phyloP scores from a whole-genome alignment of 495 filamentous ascomycete species.

The Penicillium pulvis region DNA sequence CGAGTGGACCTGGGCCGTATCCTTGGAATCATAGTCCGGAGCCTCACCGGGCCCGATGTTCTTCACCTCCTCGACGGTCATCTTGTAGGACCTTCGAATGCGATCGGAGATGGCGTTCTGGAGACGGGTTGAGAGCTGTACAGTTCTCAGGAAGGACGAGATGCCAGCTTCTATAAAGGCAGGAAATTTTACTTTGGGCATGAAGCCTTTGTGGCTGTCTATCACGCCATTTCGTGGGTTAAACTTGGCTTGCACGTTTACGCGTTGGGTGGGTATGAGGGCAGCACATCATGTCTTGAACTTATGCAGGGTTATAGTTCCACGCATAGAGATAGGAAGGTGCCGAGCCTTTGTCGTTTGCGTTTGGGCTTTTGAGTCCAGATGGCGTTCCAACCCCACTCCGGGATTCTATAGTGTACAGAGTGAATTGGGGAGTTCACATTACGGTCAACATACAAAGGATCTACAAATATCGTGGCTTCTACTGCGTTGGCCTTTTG shows the following conservation, averaged over 20 bases:
- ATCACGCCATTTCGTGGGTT: conserved; percentile 26
- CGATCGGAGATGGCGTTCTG: background rate
- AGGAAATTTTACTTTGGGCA: conserved; percentile 3
- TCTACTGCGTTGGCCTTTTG: too few relatives aligned
- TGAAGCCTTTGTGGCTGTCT: conserved; percentile 10
- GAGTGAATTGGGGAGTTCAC: too few relatives aligned
- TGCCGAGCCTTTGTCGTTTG: background rate
- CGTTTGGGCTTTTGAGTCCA: background rate
- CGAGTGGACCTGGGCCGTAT: conserved; percentile 6
- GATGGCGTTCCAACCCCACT: background rate
- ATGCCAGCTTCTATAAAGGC: background rate
- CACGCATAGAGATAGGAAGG: background rate
- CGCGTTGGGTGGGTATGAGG: background rate
- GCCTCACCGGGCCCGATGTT: background rate
- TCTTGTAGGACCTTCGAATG: conserved; percentile 8
- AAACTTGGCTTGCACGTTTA: background rate
- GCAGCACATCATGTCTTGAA: background rate
- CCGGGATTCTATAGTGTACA: too few relatives aligned
- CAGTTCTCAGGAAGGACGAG: background rate
- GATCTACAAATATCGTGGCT: too few relatives aligned
- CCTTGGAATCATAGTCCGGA: conserved; percentile 16
- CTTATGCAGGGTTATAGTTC: background rate
- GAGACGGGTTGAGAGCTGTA: background rate
- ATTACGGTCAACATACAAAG: too few relatives aligned
- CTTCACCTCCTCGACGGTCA: conserved; percentile 26